Evolutionary conservation across 129 eudicot genomes (phyloP).

Genomic region (Chrysanthemum seticuspe): DNA sequence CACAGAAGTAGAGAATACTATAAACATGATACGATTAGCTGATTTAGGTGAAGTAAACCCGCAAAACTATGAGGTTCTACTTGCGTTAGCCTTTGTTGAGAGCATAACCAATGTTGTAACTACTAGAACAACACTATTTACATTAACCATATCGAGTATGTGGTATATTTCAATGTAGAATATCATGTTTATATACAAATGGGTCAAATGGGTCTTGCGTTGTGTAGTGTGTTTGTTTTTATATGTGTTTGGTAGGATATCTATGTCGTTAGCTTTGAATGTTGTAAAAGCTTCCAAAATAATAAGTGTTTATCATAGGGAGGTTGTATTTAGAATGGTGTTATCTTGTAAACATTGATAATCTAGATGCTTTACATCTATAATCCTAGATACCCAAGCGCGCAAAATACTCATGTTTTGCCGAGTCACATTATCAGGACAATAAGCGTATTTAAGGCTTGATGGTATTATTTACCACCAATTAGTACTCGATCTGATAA

Average conservation of each 20-base stretch:
- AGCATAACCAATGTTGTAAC: constrained; percentile 16
- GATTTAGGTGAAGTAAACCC: too few relatives aligned
- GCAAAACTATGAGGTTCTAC: neutral
- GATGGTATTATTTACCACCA: too few relatives aligned
- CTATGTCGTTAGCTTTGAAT: constrained; percentile 23
- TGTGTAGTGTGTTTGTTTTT: constrained; percentile 1
- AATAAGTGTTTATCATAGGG: constrained; percentile 27
- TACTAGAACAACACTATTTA: constrained; percentile 28
- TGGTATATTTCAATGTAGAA: constrained; percentile 16
- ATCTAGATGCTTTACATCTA: too few relatives aligned
- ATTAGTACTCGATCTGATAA: too few relatives aligned
- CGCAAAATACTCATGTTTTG: too few relatives aligned
- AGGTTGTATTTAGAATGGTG: constrained; percentile 28
- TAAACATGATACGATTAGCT: too few relatives aligned
- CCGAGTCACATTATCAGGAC: too few relatives aligned
- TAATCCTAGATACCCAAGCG: too few relatives aligned
- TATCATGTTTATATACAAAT: constrained; percentile 13
- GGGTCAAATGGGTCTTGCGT: constrained; percentile 6
- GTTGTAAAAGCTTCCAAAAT: constrained; percentile 18
- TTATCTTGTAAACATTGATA: neutral
- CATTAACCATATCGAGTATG: constrained; percentile 18
- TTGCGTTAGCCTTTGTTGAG: constrained; percentile 16
- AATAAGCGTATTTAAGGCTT: too few relatives aligned
- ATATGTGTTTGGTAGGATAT: constrained; percentile 23
- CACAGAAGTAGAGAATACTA: too few relatives aligned